Base-by-base conservation (phyloP, 345 rosid species). In the Euphorbia lathyris region DNA sequence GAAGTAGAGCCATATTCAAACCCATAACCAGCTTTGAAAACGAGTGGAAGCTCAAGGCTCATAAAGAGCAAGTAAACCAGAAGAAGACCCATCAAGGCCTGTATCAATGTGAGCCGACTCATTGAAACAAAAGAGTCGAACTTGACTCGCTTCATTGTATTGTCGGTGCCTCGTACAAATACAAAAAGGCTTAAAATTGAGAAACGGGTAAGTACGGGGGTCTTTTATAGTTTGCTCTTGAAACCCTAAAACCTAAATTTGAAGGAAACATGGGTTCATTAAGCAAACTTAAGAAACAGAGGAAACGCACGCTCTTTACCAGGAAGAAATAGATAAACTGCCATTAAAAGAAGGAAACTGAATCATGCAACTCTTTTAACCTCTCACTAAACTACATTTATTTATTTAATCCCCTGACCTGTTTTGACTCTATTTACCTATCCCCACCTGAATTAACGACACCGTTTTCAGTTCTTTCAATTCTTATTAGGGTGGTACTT, bases 91-190 rank as follows among this genome's bases (percentile, higher is more conserved):
- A 81, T 75, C 26, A 79, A 50, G 26, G 77, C 52, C 70, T 86
- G 87, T 47, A 83, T 26, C 75, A 81, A 40, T 36, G 76, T 65
- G 63, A 86, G 69, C 55, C 89, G 82, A 78, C 81, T 76, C 67
- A 55, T 76, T 6, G 74, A 58, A 29, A 81, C 22, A 26, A 77
- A 30, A 68, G 82, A 58, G 16, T 81, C 84, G 25, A 80, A 29
- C 74, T 86, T 86, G 55, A 73, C 73, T 66, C 83, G 70, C 68
- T 81, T 83, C 89, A 86, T 85, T 38, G n/a, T n/a, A n/a, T n/a
- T 68, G 71, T 56, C 63, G 53, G 71, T 40, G 45, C 32, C 12
- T 5, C n/a, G 53, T 13, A 51, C 8, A 1, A 40, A 10, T 5
- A 32, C 45, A 40, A 40, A 40, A n/a, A n/a, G n/a, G n/a, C 6